These are phyloP conservation scores for Magnusiomyces ingens DNA, from an alignment of 1,139 yeast species.

Conservation along the genomic window DNA sequence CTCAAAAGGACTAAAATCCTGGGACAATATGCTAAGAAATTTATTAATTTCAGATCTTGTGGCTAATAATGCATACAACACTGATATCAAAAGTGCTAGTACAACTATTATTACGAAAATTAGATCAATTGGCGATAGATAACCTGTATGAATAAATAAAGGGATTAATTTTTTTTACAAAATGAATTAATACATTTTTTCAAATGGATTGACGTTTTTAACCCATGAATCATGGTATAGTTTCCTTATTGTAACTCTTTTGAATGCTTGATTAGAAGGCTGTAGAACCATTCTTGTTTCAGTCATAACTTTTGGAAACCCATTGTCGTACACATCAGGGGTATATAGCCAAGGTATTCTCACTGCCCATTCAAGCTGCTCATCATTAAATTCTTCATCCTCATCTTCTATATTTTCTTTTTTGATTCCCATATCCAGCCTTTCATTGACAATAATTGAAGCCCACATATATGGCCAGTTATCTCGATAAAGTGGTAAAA, in stretches of 20 bases:
- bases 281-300: background rate
- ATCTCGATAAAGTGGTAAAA: conserved; percentile 4
- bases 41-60: no score
- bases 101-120: no score
- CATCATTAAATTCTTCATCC: background rate
- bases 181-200: no score
- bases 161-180: no score
- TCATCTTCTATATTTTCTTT: background rate
- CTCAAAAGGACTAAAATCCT: background rate
- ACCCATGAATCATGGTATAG: background rate
- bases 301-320: background rate
- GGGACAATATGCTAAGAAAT: no score
- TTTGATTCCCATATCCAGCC: background rate
- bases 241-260: background rate
- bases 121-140: no score
- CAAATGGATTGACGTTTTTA: conserved; percentile 1
- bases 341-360: conserved; percentile 7
- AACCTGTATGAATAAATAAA: no score
- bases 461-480: conserved; percentile 1
- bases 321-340: conserved; percentile 2
- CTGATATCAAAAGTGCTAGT: no score
- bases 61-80: no score
- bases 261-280: background rate
- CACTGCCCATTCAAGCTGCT: background rate
- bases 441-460: background rate